phyloP scores from a whole-genome alignment of 768 basidiomycete species.

The Filobasidium floriforme region DNA sequence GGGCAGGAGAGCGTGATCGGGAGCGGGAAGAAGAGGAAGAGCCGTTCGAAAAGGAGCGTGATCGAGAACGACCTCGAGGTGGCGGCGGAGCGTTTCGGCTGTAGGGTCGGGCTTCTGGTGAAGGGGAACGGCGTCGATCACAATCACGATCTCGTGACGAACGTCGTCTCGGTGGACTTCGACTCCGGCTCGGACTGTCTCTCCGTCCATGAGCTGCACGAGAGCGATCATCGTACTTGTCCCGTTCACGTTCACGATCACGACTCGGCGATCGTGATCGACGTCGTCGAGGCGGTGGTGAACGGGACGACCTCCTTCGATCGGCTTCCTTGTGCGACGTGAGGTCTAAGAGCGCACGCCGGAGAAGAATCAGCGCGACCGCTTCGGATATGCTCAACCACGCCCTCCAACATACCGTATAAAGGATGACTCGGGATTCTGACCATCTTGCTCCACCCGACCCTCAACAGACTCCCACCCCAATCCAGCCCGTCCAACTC shows the following conservation, averaged over 20 bases:
- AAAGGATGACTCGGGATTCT: constrained; percentile 63
- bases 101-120: background rate
- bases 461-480: constrained; percentile 78
- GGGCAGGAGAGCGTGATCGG: constrained; percentile 42
- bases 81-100: background rate
- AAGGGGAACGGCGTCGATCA: constrained; percentile 38
- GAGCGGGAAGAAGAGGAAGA: constrained; percentile 32
- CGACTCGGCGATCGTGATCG: constrained; percentile 20
- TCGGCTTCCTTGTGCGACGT: constrained; percentile 4
- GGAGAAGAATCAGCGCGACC: background rate
- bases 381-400: background rate
- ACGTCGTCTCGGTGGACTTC: constrained; percentile 26
- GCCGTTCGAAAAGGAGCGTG: constrained; percentile 19
- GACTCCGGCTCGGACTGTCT: constrained; percentile 6
- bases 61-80: constrained; percentile 13
- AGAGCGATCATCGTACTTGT: background rate
- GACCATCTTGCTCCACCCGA: constrained; percentile 97
- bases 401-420: constrained; percentile 57
- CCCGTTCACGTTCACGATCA: background rate
- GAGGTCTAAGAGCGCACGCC: background rate
- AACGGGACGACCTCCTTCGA: background rate
- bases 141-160: constrained; percentile 15
- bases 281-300: constrained; percentile 10
- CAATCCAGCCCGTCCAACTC: constrained; percentile 91
- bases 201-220: constrained; percentile 29